Conservation (phyloP, 177 flowering plant genomes). For the Vitis hybrid region DNA sequence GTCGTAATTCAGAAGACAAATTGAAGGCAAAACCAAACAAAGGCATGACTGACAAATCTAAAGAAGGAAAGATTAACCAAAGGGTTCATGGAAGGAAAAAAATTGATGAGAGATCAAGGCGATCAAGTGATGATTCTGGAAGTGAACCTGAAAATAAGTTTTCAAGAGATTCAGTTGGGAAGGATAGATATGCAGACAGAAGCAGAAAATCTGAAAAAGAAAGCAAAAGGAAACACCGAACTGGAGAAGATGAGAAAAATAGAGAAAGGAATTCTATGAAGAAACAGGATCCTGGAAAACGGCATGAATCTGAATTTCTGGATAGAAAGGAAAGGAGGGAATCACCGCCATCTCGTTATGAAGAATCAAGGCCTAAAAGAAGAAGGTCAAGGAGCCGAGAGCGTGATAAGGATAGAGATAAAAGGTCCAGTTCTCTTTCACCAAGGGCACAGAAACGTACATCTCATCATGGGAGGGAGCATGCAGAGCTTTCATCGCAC, state of each 20-base stretch:
- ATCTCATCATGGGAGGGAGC: conserved; percentile 33
- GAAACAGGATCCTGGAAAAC: conserved; percentile 35
- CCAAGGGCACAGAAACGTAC: conserved; percentile 45
- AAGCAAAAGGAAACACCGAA: conserved; percentile 46
- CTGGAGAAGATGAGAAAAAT: conserved; percentile 39
- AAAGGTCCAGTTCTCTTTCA: conserved; percentile 55
- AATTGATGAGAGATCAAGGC: conserved; percentile 23
- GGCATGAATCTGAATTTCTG: conserved; percentile 28
- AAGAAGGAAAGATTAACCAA: conserved; percentile 29
- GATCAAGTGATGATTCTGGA: conserved; percentile 22
- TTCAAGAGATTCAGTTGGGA: conserved; percentile 24
- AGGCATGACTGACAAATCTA: conserved; percentile 20
- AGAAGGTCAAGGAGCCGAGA: conserved; percentile 79
- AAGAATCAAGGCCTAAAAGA: conserved; percentile 55
- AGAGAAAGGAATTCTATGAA: conserved; percentile 33
- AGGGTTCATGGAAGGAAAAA: conserved; percentile 26
- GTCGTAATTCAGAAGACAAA: conserved; percentile 19
- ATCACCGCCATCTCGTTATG: conserved; percentile 36
- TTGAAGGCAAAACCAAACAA: conserved; percentile 21
- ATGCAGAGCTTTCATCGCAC: conserved; percentile 34
- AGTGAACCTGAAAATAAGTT: conserved; percentile 31
- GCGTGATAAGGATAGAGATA: conserved; percentile 42
- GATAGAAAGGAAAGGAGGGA: conserved; percentile 50
- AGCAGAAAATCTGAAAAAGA: conserved; percentile 47
- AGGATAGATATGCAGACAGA: conserved; percentile 35